A percentile compares a stretch with the other conserved stretches of the same genome.
Conservation (phyloP, 192 early-diverging fungal species). For the Coemansia sp. region DNA sequence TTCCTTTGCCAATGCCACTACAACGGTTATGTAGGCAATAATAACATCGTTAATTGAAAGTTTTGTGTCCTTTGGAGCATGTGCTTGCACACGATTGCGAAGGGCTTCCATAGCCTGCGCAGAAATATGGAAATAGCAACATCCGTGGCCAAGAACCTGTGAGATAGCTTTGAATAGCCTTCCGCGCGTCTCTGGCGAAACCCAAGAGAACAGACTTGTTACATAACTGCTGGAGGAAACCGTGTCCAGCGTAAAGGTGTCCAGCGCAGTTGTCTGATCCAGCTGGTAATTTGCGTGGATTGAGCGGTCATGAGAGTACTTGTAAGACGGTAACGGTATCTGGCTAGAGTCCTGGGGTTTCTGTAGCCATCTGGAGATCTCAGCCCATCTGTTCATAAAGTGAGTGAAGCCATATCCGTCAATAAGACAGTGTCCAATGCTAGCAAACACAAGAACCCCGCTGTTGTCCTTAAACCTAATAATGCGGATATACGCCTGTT, state of each 20-base stretch:
- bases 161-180: not conserved
- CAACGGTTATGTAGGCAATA: not conserved
- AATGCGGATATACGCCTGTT: not conserved
- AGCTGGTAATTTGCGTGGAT: not conserved
- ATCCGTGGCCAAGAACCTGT: not conserved
- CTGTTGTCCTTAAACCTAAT: not conserved
- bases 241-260: not conserved
- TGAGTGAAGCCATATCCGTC: not conserved
- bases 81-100: not conserved
- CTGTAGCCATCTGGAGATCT: conserved; percentile 3
- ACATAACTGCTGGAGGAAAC: not conserved
- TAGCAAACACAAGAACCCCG: not conserved
- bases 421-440: not conserved
- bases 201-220: not conserved
- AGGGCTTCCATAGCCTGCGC: not conserved
- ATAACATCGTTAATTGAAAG: conserved; percentile 1
- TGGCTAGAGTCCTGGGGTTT: not conserved
- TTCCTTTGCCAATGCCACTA: not conserved
- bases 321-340: too few species aligned
- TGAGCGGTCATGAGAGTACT: not conserved
- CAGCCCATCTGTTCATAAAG: conserved; percentile 3
- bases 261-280: not conserved
- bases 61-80: not conserved
- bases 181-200: not conserved
- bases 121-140: not conserved